These are phyloP conservation scores for Marsdenia floribunda DNA, from an alignment of 257 asterid genomes.

Conservation along the genomic window DNA sequence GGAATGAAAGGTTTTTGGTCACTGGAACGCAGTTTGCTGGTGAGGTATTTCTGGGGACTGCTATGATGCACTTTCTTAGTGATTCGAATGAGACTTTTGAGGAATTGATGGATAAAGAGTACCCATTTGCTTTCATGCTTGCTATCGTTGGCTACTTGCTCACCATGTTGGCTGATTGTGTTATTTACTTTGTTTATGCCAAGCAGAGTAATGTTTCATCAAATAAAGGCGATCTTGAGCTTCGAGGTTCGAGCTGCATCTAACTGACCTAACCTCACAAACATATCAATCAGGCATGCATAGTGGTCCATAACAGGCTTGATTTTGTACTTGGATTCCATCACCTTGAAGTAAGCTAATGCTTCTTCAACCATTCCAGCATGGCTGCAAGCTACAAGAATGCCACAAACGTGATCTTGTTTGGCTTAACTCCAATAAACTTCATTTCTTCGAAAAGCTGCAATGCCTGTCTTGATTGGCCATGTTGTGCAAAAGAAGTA, in stretches of 20 bases:
- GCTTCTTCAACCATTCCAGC: conserved; percentile 78
- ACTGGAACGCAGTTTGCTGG: conserved; percentile 91
- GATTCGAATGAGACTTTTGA: conserved; percentile 75
- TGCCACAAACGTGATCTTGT: conserved; percentile 72
- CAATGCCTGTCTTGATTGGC: conserved; percentile 54
- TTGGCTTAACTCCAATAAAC: conserved; percentile 70
- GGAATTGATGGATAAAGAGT: conserved; percentile 52
- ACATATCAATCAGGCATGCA: conserved; percentile 73
- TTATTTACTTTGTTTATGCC: conserved; percentile 48
- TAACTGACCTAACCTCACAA: conserved; percentile 63
- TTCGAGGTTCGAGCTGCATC: conserved; percentile 60
- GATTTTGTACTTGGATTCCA: conserved; percentile 58
- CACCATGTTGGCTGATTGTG: conserved; percentile 76
- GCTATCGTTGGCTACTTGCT: conserved; percentile 73
- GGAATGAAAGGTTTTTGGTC: conserved; percentile 78
- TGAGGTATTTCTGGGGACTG: conserved; percentile 81
- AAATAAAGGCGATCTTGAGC: conserved; percentile 23
- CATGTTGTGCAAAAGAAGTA: conserved; percentile 66
- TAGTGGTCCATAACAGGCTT: conserved; percentile 77
- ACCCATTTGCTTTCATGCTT: conserved; percentile 87
- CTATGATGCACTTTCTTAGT: conserved; percentile 86
- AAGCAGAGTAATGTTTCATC: conserved; percentile 24
- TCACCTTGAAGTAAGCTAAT: conserved; percentile 58
- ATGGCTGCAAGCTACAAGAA: conserved; percentile 88
- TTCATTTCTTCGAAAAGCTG: conserved; percentile 85